phyloP scores from a whole-genome alignment of 2,329 filamentous ascomycete genomes.

The Botrytis aclada region DNA sequence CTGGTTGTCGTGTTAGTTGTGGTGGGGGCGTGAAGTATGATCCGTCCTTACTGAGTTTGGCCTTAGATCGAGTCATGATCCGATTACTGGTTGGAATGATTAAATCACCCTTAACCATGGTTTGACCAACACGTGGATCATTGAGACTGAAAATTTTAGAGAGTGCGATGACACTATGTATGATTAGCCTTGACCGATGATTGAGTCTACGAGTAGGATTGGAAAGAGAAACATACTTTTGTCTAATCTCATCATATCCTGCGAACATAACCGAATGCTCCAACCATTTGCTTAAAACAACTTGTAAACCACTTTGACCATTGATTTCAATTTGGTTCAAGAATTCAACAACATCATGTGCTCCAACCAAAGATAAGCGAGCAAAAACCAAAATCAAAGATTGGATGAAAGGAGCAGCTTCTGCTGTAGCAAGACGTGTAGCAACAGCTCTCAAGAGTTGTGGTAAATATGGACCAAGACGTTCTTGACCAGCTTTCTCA shows the following conservation, averaged over 20 bases:
- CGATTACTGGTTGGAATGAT: constrained; percentile 74
- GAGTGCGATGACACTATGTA: constrained; percentile 75
- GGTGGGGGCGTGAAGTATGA: constrained; percentile 6
- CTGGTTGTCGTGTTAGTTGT: constrained; percentile 42
- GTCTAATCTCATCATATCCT: constrained; percentile 95
- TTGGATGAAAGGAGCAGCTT: constrained; percentile 88
- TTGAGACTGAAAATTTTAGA: constrained; percentile 88
- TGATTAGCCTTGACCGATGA: constrained; percentile 36
- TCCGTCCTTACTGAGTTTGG: constrained; percentile 66
- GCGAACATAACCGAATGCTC: constrained; percentile 97
- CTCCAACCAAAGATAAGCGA: constrained; percentile 77
- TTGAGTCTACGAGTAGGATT: background rate
- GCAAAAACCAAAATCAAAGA: constrained; percentile 95
- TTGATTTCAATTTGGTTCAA: constrained; percentile 79
- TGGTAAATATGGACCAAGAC: constrained; percentile 83
- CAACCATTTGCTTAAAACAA: constrained; percentile 92
- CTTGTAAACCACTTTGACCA: constrained; percentile 76
- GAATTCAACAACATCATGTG: constrained; percentile 89
- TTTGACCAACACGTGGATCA: constrained; percentile 73
- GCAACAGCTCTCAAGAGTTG: constrained; percentile 89
- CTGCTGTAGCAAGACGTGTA: constrained; percentile 74
- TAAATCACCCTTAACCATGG: constrained; percentile 86
- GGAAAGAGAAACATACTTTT: constrained; percentile 65
- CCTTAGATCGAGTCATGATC: constrained; percentile 92
- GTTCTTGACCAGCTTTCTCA: constrained; percentile 88